Percentiles rank a stretch among this genome's conserved stretches.
These are phyloP conservation scores for Schizopora paradoxa DNA, from an alignment of 1,284 basidiomycete genomes.

Conservation along the genomic window DNA sequence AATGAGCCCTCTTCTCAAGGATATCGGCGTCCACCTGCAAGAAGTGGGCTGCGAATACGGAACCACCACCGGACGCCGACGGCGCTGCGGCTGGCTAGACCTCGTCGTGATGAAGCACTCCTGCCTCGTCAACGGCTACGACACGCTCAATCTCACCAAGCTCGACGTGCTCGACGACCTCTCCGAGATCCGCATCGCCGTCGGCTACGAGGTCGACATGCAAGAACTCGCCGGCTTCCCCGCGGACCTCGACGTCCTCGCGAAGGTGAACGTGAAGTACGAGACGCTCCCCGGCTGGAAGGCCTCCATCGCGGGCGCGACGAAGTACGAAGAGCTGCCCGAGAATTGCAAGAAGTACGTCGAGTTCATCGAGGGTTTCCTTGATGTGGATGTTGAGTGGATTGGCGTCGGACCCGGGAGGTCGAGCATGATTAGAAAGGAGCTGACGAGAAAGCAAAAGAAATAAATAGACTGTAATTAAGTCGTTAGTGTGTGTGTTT, in stretches of 20 bases:
- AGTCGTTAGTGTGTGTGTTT: too few relatives aligned
- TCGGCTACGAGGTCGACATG: slow-evolving; percentile 77
- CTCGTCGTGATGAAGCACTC: slow-evolving; percentile 94
- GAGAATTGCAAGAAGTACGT: slow-evolving; percentile 86
- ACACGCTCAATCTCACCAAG: slow-evolving; percentile 91
- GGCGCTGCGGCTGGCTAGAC: slow-evolving; percentile 97
- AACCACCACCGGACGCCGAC: slow-evolving; percentile 84
- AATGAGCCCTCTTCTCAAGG: slow-evolving; percentile 45
- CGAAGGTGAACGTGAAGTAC: slow-evolving; percentile 84
- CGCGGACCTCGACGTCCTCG: slow-evolving; percentile 83
- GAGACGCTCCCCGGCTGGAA: slow-evolving; percentile 93
- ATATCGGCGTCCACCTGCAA: slow-evolving; percentile 83
- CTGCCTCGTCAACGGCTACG: slow-evolving; percentile 93
- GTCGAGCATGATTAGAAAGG: slow-evolving; percentile 63
- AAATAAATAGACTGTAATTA: background rate
- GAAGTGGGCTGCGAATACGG: slow-evolving; percentile 93
- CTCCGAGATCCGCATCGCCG: slow-evolving; percentile 84
- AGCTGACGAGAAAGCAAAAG: background rate
- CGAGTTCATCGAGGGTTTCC: slow-evolving; percentile 79
- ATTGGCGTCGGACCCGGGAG: slow-evolving; percentile 87
- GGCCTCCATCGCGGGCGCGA: slow-evolving; percentile 64
- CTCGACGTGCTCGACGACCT: slow-evolving; percentile 89
- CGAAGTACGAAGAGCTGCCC: slow-evolving; percentile 76
- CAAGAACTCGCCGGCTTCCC: slow-evolving; percentile 85
- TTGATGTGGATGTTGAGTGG: slow-evolving; percentile 83